Conservation (phyloP, 176 grass and related monocot species). For the Chrysopogon serrulatus region DNA sequence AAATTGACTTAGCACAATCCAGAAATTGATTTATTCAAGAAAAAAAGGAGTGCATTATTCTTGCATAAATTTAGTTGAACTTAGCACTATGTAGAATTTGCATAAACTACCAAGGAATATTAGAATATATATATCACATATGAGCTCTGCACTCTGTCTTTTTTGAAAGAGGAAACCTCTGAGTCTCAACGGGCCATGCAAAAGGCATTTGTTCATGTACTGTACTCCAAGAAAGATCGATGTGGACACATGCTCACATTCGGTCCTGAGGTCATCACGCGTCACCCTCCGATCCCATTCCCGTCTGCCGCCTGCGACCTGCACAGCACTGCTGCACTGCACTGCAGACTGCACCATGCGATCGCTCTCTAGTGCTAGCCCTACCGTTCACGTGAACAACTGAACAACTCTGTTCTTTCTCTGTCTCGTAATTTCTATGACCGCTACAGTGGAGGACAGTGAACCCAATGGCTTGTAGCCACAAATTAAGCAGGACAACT, state of each 20-base stretch:
- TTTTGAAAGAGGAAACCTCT: no score
- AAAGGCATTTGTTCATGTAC: slow-evolving; percentile 42
- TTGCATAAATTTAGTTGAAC: no score
- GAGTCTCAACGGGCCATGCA: not conserved
- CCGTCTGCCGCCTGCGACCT: not conserved
- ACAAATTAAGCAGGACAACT: no score
- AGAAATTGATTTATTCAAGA: no score
- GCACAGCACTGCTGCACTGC: not conserved
- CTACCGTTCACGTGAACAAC: not conserved
- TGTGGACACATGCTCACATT: slow-evolving; percentile 27
- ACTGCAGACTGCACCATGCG: not conserved
- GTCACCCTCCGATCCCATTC: not conserved
- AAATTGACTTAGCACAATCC: no score
- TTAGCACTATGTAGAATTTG: no score
- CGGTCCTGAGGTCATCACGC: slow-evolving; percentile 2
- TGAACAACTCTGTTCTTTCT: not conserved
- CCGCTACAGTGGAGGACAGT: not conserved
- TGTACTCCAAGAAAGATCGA: slow-evolving; percentile 43
- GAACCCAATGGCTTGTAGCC: no score
- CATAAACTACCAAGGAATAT: no score
- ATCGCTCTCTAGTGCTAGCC: not conserved
- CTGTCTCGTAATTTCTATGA: not conserved
- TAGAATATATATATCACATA: no score
- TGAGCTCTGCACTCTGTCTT: no score
- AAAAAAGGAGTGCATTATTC: no score